These are phyloP conservation scores for Debaryomyces tyrocola DNA, from an alignment of 805 yeast genomes.

Conservation along the genomic window DNA sequence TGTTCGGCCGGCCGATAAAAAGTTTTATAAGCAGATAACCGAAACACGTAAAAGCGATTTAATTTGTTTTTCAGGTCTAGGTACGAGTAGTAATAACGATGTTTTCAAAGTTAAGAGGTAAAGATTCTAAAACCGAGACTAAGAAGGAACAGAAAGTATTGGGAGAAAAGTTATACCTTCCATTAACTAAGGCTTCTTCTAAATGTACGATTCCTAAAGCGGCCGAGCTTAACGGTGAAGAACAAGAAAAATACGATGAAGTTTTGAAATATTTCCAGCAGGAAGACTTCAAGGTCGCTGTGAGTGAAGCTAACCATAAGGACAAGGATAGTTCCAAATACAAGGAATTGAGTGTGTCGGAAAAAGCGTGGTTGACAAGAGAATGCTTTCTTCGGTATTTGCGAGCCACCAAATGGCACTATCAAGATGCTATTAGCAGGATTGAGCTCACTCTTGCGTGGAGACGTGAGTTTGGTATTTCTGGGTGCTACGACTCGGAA, in stretches of 20 bases:
- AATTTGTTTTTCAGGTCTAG: neutral
- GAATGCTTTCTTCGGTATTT: slow-evolving; percentile 90
- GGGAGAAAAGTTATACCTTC: slow-evolving; percentile 13
- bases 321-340: slow-evolving; percentile 33
- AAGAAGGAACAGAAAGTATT: slow-evolving; percentile 1
- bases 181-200: slow-evolving; percentile 21
- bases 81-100: slow-evolving; percentile 4
- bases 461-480: slow-evolving; percentile 87
- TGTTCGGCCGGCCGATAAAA: too few relatives aligned
- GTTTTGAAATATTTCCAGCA: slow-evolving; percentile 64
- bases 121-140: slow-evolving; percentile 10
- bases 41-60: neutral
- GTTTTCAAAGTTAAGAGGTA: slow-evolving; percentile 18
- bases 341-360: slow-evolving; percentile 38
- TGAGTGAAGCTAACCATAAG: slow-evolving; percentile 48
- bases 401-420: slow-evolving; percentile 91
- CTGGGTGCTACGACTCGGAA: slow-evolving; percentile 43
- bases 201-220: slow-evolving; percentile 50
- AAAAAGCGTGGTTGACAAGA: slow-evolving; percentile 89
- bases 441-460: slow-evolving; percentile 78
- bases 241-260: slow-evolving; percentile 58
- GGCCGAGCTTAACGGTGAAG: slow-evolving; percentile 49
- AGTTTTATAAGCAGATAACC: neutral
- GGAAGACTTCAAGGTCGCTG: slow-evolving; percentile 50
- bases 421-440: slow-evolving; percentile 67